Evolutionary conservation across 2,329 filamentous ascomycete genomes (phyloP), one percentile per base, ranked within the genome.

Genomic region (Fusarium globosum): DNA sequence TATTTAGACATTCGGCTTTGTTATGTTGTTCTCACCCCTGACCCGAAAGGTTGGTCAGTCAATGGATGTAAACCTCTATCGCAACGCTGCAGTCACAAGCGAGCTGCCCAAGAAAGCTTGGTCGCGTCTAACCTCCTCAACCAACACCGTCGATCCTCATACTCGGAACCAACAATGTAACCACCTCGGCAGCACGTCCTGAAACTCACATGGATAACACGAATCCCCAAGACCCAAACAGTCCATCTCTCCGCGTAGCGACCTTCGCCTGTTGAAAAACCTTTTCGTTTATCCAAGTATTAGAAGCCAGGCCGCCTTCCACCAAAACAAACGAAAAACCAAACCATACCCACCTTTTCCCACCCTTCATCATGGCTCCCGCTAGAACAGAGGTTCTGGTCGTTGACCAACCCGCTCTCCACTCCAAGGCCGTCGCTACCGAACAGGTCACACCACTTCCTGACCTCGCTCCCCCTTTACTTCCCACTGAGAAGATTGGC

Each of bases 401-500:
- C 33, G 13, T 63, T 1, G 42, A 43, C 42, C 41, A 68, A 36
- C 33, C 64, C 20, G 33, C 13, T n/a, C 18, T 68, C 42, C 36
- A 43, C 49, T 30, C 42, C 4, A 68, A 68, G 30, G 39, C 48
- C 48, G 3, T 26, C 16, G 38, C 26, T n/a, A 55, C 56, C 4
- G 33, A 68, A 23, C 30, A 49, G 1, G 26, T 68, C 33, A 61
- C n/a, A 14, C 48, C 52, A 48, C 33, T 68, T 10, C 41, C 42
- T 14, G 56, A 68, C 20, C 65, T 68, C 18, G 65, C 65, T 14
- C 65, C 65, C 36, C 65, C 65, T 33, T 43, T 68, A 21, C 42
- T 68, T 18, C 65, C 65, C 12, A 68, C 65, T 0, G 65, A 68
- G 26, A 68, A 48, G 56, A 68, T 68, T 41, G 65, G 65, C 1